Base-by-base conservation (phyloP, 495 filamentous ascomycete genomes). In the Hypoxylon perforatum region DNA sequence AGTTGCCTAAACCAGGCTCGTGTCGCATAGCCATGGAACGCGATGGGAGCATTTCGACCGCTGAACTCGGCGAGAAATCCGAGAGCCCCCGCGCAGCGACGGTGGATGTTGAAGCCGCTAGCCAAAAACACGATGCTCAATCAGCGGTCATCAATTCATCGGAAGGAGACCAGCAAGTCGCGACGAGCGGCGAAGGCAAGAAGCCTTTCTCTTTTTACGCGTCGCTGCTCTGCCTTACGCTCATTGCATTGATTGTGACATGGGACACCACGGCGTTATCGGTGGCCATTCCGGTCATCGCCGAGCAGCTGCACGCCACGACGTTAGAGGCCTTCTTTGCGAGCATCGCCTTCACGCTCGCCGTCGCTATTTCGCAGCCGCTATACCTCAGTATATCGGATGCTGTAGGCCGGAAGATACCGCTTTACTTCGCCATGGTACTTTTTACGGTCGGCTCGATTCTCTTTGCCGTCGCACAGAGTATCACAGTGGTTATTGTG, bases 351-450 rank as follows among this genome's bases (percentile, higher is more conserved):
- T 87, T 83, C 64, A 67, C 83, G n/a, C 75, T 87, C 3, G 74
- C 69, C 50, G 81, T 80, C 19, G 83, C 72, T 15, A 67, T 78
- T 17, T 74, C 74, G 19, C 76, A 77, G 19, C 77, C 77, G n/a
- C 69, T 78, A 46, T 81, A 76, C 70, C 71, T 69, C 12, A 79
- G 76, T 55, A 59, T 81, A 6, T 76, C 69, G 17, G 91, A 93
- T 64, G 91, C 92, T 47, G 92, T 85, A 77, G 91, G 91, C 1
- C 83, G 91, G 25, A 94, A 93, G 70, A 84, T 80, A 6, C 85
- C 91, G 36, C 77, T 93, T 35, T 76, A 93, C 14, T 48, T 85
- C 11, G 87, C 90, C 44, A 69, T 85, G 12, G 68, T 87, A 15
- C 91, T 92, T 76, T 84, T 92, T 48, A 54, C 74, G 53, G 66